Percentiles rank a stretch among this genome's conserved stretches.
These are phyloP conservation scores for Endoconidiophora polonica DNA, from an alignment of 2,329 filamentous ascomycete species.

Conservation along the genomic window DNA sequence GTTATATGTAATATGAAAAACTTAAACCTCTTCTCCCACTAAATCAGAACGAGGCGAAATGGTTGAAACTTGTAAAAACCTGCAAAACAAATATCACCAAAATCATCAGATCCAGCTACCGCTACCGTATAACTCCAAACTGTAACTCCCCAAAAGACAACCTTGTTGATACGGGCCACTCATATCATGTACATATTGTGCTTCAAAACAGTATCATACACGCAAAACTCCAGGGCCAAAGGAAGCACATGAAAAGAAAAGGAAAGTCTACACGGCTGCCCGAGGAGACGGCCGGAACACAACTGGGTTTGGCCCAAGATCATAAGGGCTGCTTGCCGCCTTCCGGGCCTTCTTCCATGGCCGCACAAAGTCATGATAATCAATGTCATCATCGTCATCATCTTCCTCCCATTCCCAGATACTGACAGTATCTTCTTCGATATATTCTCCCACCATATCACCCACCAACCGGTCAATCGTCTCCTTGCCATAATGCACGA, in stretches of 20 bases:
- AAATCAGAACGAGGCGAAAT: too few relatives aligned
- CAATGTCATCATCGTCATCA: conserved; percentile 11
- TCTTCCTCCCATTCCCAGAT: conserved; percentile 10
- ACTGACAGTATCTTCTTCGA: conserved; percentile 6
- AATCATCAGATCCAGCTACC: background rate
- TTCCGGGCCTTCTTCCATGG: conserved; percentile 13
- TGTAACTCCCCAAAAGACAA: too few relatives aligned
- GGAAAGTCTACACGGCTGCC: background rate
- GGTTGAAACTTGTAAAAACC: too few relatives aligned
- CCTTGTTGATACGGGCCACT: too few relatives aligned
- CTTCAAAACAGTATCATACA: background rate
- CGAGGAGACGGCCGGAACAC: background rate
- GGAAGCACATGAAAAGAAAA: conserved; percentile 3
- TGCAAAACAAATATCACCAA: too few relatives aligned
- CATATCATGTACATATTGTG: too few relatives aligned
- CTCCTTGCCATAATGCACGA: conserved; percentile 10
- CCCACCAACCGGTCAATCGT: conserved; percentile 3
- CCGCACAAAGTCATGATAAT: conserved; percentile 13
- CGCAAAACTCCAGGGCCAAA: background rate
- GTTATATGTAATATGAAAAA: background rate
- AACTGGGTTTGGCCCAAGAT: background rate
- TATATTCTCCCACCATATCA: background rate
- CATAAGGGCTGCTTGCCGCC: background rate
- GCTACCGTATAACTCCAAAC: background rate
- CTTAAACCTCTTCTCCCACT: too few relatives aligned